These are phyloP conservation scores for Citropsis articulata DNA, from an alignment of 345 rosid species.

Conservation along the genomic window DNA sequence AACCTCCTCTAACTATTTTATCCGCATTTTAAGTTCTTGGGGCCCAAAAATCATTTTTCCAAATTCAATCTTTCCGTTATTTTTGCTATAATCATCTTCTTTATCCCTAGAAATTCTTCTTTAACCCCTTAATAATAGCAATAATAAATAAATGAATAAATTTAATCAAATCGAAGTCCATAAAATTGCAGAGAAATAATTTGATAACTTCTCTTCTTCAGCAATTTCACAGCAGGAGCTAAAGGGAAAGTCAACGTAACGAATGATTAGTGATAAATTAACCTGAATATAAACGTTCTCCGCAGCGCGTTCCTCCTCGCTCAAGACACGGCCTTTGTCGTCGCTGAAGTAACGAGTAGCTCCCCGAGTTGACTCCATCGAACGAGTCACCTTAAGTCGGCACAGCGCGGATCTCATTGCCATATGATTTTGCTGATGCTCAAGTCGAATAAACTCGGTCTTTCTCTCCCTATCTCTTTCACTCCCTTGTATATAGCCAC, in stretches of 20 bases:
- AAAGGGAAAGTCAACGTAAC: neutral
- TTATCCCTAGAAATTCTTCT: neutral
- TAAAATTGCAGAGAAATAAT: neutral
- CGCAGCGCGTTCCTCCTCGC: conserved; percentile 84
- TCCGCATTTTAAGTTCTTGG: neutral
- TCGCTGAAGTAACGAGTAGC: conserved; percentile 63
- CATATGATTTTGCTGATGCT: conserved; percentile 21
- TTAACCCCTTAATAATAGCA: no score
- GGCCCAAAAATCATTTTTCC: neutral
- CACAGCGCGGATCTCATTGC: conserved; percentile 38
- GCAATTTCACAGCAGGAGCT: neutral
- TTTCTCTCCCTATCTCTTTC: neutral
- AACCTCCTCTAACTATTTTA: neutral
- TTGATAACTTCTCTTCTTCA: neutral
- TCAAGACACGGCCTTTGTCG: conserved; percentile 61
- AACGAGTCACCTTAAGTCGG: conserved; percentile 39
- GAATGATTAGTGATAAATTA: neutral
- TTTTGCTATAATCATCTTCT: neutral
- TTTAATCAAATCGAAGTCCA: neutral
- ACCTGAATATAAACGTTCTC: conserved; percentile 83
- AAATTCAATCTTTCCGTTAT: neutral
- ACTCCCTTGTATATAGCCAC: no score
- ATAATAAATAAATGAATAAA: no score
- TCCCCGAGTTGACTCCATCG: conserved; percentile 48
- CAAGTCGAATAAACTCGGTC: neutral